Percentiles rank a stretch among this genome's conserved stretches.
These are phyloP conservation scores for Pythium dissotocum DNA, from an alignment of 352 stramenopile genomes.

Conservation along the genomic window DNA sequence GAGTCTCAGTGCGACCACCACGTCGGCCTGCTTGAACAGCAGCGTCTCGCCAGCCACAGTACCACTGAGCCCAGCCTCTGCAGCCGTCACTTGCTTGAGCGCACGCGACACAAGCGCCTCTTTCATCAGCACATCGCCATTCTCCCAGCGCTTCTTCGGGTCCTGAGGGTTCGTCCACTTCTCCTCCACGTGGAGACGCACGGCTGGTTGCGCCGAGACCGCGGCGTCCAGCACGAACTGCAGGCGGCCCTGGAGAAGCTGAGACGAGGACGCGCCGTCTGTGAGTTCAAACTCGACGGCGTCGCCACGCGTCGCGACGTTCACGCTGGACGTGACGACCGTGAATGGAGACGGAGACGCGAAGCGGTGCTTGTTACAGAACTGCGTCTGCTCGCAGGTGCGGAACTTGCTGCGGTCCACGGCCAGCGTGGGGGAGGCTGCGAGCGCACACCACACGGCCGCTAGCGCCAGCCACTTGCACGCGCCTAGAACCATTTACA, in stretches of 20 bases:
- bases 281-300: constrained; percentile 51
- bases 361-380: constrained; percentile 89
- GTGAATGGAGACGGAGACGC: constrained; percentile 34
- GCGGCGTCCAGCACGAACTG: constrained; percentile 51
- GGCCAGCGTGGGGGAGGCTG: constrained; percentile 29
- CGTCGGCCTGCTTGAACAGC: constrained; percentile 38
- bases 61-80: constrained; percentile 38
- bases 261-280: constrained; percentile 16
- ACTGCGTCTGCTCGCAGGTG: constrained; percentile 97
- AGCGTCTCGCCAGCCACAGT: constrained; percentile 28
- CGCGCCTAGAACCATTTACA: background rate
- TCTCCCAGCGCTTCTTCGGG: constrained; percentile 60
- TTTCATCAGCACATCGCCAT: constrained; percentile 43
- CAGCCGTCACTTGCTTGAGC: constrained; percentile 36
- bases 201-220: constrained; percentile 38
- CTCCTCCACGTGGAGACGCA: constrained; percentile 61
- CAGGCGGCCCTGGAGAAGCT: constrained; percentile 43
- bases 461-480: constrained; percentile 13
- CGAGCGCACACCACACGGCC: constrained; percentile 8
- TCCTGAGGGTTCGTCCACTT: constrained; percentile 52
- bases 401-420: constrained; percentile 99
- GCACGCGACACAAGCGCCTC: constrained; percentile 37
- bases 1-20: constrained; percentile 58
- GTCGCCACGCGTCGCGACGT: constrained; percentile 24
- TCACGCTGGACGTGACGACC: constrained; percentile 38